Evolutionary conservation across 352 stramenopile genomes (phyloP), one percentile per base, ranked within the genome.

Genomic region (Phytophthora citrophthora): DNA sequence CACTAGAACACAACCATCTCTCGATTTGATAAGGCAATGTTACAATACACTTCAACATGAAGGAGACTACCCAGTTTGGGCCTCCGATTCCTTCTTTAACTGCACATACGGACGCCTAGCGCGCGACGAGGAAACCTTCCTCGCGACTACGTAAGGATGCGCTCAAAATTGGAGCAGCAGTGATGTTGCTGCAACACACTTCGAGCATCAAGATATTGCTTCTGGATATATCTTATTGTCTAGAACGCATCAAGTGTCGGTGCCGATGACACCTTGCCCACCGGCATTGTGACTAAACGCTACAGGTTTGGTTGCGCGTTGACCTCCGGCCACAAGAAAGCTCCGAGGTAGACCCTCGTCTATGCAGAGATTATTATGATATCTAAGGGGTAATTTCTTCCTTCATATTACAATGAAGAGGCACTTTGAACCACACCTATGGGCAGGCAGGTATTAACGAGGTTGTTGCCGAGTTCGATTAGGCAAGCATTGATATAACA

Each of bases 81-180:
- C 16, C 5, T 13, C 18, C 5, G 13, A 27, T 44, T 36, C 27
- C 20, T 7, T 15, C 18, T 45, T 13, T 5, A 46, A 39, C 13
- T 12, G 5, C 40, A 32, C 20, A 10, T 16, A 52, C 46, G 36
- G 27, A 24, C 20, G 36, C n/a, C 43, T 7, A 34, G 7, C 18
- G 18, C 58, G 41, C 7, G 2, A 31, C 40, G 50, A 71, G 57
- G 49, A 68, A 68, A 60, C 43, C 48, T 63, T 58, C 23, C 34
- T 48, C 45, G 5, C 29, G 1, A 13, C 9, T 34, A 13, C 29
- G 8, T 27, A 24, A 11, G 48, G 23, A 3, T 11, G 45, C 20
- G 4, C 27, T n/a, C 3, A 53, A 53, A 40, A 53, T 24, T 12
- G 10, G 13, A 51, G 11, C 8, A 20, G 41, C 8, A 27, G 11